Percentiles rank a stretch among this genome's conserved stretches.
Evolutionary conservation across 306 rosid genomes (phyloP).

Genomic region (Crotalaria pallida): DNA sequence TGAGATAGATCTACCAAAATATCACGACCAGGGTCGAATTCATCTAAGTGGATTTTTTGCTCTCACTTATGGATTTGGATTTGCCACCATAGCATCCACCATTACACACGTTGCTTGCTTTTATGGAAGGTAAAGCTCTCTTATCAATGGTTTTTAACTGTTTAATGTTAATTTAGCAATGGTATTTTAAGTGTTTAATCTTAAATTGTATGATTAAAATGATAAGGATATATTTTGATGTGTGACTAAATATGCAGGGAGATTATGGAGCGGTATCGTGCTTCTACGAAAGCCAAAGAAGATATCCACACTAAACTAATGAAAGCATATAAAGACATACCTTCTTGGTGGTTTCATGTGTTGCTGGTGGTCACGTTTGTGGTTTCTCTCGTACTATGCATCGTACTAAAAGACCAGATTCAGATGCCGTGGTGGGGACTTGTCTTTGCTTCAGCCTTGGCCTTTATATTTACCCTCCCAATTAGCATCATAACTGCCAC

Average conservation of each 20-base stretch:
- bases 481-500: slow-evolving; percentile 82
- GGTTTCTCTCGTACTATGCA: slow-evolving; percentile 56
- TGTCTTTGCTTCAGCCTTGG: slow-evolving; percentile 53
- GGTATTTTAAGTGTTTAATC: no score
- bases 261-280: slow-evolving; percentile 53
- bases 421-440: slow-evolving; percentile 95
- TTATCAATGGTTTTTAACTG: no score
- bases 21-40: slow-evolving; percentile 48
- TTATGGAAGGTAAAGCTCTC: slow-evolving; percentile 51
- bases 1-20: slow-evolving; percentile 36
- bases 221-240: not conserved
- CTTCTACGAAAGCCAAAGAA: slow-evolving; percentile 48
- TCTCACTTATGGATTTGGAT: slow-evolving; percentile 63
- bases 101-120: slow-evolving; percentile 58
- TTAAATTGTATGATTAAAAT: no score
- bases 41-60: slow-evolving; percentile 51
- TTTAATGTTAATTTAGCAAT: not conserved
- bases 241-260: slow-evolving; percentile 44
- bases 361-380: slow-evolving; percentile 43
- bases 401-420: slow-evolving; percentile 48
- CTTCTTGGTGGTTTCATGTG: slow-evolving; percentile 71
- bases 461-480: slow-evolving; percentile 67
- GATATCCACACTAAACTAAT: slow-evolving; percentile 72
- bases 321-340: slow-evolving; percentile 70
- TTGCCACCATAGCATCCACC: slow-evolving; percentile 67